Evolutionary conservation across 2,329 filamentous ascomycete genomes (phyloP), one percentile per base, ranked within the genome.

Genomic region (Rutstroemia sydowiana): DNA sequence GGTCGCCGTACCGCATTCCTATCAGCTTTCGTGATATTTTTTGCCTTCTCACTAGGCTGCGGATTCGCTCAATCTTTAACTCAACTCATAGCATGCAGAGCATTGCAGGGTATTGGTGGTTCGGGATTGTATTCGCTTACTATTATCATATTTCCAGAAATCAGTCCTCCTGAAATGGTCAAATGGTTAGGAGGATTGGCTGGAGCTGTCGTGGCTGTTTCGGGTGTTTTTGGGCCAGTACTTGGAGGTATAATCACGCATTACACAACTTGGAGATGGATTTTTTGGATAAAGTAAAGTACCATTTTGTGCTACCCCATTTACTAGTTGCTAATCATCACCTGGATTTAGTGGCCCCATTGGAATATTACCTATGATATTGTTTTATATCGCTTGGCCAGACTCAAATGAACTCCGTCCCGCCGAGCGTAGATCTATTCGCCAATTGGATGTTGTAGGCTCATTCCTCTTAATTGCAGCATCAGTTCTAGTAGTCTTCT

Each of bases 11-110:
- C 37, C 48, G 51, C 52, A 11, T 51, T 20, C 30, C n/a, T 37
- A 8, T 20, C 20, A 21, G 47, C 75, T 28, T 79, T 75, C 56
- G 47, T 75, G 37, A 62, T 82, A 16, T 83, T 83, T 57, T 68
- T 81, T 48, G 69, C 64, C 28, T 81, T 81, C 57, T 82, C 79
- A 0, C 59, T 82, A 2, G 78, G 69, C 2, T 81, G 78, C 58
- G 79, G 74, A 1, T 74, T 73, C 53, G 66, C 73, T 6, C 58
- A 67, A 45, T 70, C 52, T 18, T 57, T 78, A 40, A 57, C 63
- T 7, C 71, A 79, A 59, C 68, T 68, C 7, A 66, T 68, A 42
- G 56, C 58, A 11, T 63, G 56, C 36, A 58, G 66, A 31, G 59
- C 58, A 3, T 30, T 67, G 10, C 66, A 68, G 51, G 64, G 65